Conservation (phyloP, 176 grass and related monocot species). For the Carex kokanica region DNA sequence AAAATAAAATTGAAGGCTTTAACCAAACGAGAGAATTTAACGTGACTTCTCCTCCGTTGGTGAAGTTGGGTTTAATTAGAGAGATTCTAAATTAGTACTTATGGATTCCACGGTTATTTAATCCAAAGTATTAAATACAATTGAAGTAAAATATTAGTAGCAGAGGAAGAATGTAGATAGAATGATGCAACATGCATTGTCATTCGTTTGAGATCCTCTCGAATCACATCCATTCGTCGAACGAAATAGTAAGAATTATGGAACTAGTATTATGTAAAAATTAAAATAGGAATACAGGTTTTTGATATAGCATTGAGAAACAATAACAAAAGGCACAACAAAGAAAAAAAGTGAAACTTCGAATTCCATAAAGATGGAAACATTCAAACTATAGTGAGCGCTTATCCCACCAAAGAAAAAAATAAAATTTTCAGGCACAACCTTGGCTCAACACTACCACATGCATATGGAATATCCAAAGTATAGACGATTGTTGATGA, state of each 20-base stretch:
- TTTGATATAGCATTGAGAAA: neutral
- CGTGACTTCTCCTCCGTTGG: neutral
- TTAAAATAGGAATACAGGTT: neutral
- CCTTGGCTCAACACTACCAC: neutral
- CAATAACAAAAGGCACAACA: neutral
- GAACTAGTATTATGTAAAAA: neutral
- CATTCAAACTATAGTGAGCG: neutral
- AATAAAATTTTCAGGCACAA: neutral
- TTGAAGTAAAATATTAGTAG: neutral
- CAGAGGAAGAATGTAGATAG: neutral
- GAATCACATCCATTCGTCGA: neutral
- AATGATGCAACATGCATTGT: neutral
- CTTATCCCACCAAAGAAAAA: neutral
- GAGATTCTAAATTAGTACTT: neutral
- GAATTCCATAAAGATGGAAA: neutral
- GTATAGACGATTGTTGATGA: neutral
- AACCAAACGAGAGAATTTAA: neutral
- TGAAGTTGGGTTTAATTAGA: neutral
- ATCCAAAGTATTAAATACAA: neutral
- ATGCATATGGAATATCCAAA: constrained; percentile 6
- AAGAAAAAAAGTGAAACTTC: neutral
- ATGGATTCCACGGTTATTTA: neutral
- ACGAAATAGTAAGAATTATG: neutral
- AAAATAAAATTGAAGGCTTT: neutral
- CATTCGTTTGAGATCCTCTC: neutral